Evolutionary conservation across 2,329 filamentous ascomycete genomes (phyloP), one percentile per base, ranked within the genome.

Genomic region (Fusarium sp.): DNA sequence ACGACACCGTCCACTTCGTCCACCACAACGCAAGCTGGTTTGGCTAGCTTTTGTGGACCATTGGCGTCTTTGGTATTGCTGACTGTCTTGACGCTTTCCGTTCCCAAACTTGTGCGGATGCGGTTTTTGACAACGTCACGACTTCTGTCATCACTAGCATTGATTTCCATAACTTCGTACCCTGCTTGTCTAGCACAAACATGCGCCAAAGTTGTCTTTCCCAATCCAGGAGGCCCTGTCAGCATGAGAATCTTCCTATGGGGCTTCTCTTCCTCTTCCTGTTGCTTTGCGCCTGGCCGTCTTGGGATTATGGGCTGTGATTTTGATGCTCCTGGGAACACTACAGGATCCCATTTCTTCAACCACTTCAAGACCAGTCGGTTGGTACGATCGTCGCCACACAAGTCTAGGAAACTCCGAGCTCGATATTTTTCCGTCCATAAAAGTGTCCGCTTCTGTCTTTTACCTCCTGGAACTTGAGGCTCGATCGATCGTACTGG

Each of bases 351-450:
- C 96, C 96, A 99, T 20, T 87, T 87, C 82, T 98, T 99, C 44
- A 99, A 83, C 96, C 96, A 99, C 56, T 92, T 90, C 58, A 99
- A 83, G 7, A 99, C 95, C 64, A 91, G 87, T 65, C 96, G 89
- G 79, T 99, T 97, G 27, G 95, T 98, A 46, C 94, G 87, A 77
- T 99, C 96, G 74, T 99, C 96, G 29, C 97, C 97, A 49, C 97
- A 93, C 0, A 99, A 85, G 73, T 99, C 96, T 73, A 94, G 92
- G 75, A 98, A 99, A 74, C 90, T 95, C 65, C 90, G 89, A 29
- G 96, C 96, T 38, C 96, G 91, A 78, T 99, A 99, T 78, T 99
- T 99, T 78, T 99, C 96, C 0, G 95, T 97, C 96, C 96, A 99
- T 77, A 99, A 84, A 32, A 93, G 79, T 0, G 88, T 86, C 67